Base-by-base conservation (phyloP, 2,329 filamentous ascomycete species). In the Sarocladium kiliense region DNA sequence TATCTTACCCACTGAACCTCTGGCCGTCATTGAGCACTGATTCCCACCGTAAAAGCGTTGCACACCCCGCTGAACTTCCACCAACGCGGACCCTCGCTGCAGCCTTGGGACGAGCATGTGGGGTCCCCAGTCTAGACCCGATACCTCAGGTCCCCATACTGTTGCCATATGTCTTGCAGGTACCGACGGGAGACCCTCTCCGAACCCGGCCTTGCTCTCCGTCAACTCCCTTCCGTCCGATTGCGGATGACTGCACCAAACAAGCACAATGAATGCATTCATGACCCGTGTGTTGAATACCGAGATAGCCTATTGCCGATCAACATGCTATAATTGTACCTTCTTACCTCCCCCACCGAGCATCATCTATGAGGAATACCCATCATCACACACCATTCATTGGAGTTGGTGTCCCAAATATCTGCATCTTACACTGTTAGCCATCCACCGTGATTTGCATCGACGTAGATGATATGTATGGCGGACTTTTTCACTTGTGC, bases 51-150 rank as follows among this genome's bases (percentile, higher is more conserved):
- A 49, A 30, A n/a, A 30, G 44, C 27, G 44, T 32, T 49, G 26
- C 23, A 10, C 23, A 49, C 23, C 26, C 23, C 23, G 16, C 26
- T 18, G 23, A 30, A n/a, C 44, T 30, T 19, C 23, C 23, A 27
- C 44, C 25, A 25, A 27, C 3, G 44, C 16, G 41, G 41, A 25
- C 18, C 41, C 14, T 32, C 30, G 30, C 30, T 12, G 30, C 14
- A 21, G 19, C 19, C 18, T 16, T 39, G 41, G 41, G 21, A 16
- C 41, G 41, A 44, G 41, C 41, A 44, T 49, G 44, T 49, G 44
- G 44, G 44, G 44, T 49, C 26, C 44, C 44, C 44, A 9, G 44
- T 49, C 44, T 19, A 49, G 44, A 49, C 44, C 44, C 3, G 26
- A 19, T 49, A 49, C 44, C 30, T 49, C 44, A 12, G 3, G 3